Base-by-base conservation (phyloP, 1,284 basidiomycete genomes). In the Athelia psychrophila region DNA sequence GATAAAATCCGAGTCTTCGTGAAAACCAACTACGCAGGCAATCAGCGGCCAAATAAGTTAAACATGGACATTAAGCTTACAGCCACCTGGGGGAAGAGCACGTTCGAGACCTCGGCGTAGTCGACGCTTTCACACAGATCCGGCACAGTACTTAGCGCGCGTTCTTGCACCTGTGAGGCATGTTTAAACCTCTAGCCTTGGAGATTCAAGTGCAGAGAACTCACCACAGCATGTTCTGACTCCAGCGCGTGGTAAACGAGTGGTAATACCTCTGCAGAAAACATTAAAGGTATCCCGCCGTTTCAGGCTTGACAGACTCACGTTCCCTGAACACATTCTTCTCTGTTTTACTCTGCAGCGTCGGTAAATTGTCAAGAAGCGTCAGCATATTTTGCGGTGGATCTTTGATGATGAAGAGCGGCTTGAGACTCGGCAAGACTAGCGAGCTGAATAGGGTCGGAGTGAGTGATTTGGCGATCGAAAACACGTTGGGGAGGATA, bases 351-450 rank as follows among this genome's bases (percentile, higher is more conserved):
- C 79, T 82, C 62, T 96, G 93, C 44, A 99, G 80, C 68, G 97
- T 81, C 20, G 81, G 74, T 15, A 98, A 78, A 64, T 97, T 95
- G 56, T 98, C 95, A 36, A 99, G 70, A 22, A 98, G 71, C 1
- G 93, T 95, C 50, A 96, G 70, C 89, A 97, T 95, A 60, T 95
- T 98, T 69, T 98, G 95, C 0, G 96, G 95, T 20, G 97, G 96
- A 63, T 99, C 97, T 68, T 92, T 95, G 60, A 98, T 75, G 0
- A 76, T 76, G 60, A 99, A 99, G 13, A 99, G 70, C 0, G 95
- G 95, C 63, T 91, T 94, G 33, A 99, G 76, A 62, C 88, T 91
- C 1, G 93, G 93, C 10, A 99, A 74, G 4, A 95, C 91, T 48
- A 85, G 80, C 1, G 75, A 75, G 0, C 88, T 86, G 63, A 99